Evolutionary conservation across 441 rosid genomes (phyloP).

Genomic region (Omphalea diandra): DNA sequence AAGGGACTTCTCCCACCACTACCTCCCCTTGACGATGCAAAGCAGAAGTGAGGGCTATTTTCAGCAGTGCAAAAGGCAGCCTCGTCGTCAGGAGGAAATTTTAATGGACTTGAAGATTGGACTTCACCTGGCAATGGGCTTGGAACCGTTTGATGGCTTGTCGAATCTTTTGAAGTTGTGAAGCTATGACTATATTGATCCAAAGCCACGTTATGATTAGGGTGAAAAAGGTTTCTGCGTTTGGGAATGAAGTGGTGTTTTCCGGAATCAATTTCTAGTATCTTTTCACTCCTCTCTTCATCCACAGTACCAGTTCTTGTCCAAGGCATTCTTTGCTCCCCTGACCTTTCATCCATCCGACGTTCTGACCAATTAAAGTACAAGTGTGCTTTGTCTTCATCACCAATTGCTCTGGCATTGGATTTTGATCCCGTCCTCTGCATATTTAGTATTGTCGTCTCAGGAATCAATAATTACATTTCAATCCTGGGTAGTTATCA

Average conservation of each 20-base stretch:
- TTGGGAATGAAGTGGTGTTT: constrained; percentile 46
- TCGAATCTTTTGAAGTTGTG: constrained; percentile 52
- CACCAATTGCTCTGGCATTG: constrained; percentile 31
- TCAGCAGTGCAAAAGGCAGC: constrained; percentile 62
- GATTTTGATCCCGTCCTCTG: constrained; percentile 74
- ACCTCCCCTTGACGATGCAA: constrained; percentile 62
- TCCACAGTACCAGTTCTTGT: constrained; percentile 27
- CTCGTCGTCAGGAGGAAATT: constrained; percentile 43
- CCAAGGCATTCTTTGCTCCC: constrained; percentile 36
- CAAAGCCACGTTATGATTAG: constrained; percentile 32
- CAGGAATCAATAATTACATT: background rate
- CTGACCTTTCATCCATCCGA: constrained; percentile 26
- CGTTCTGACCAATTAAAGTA: constrained; percentile 36
- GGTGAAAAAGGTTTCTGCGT: constrained; percentile 47
- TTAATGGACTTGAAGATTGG: constrained; percentile 45
- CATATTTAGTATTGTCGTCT: constrained; percentile 3
- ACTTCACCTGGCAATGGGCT: constrained; percentile 58
- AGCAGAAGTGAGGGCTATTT: constrained; percentile 66
- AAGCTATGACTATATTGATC: constrained; percentile 45
- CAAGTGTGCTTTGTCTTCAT: constrained; percentile 33
- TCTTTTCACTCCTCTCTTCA: constrained; percentile 60
- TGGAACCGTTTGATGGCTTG: constrained; percentile 38
- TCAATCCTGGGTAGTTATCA: background rate
- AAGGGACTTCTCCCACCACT: constrained; percentile 57
- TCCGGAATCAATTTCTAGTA: constrained; percentile 62